Evolutionary conservation across 345 rosid genomes (phyloP), one percentile per base, ranked within the genome.

Genomic region (Isatis tinctoria): DNA sequence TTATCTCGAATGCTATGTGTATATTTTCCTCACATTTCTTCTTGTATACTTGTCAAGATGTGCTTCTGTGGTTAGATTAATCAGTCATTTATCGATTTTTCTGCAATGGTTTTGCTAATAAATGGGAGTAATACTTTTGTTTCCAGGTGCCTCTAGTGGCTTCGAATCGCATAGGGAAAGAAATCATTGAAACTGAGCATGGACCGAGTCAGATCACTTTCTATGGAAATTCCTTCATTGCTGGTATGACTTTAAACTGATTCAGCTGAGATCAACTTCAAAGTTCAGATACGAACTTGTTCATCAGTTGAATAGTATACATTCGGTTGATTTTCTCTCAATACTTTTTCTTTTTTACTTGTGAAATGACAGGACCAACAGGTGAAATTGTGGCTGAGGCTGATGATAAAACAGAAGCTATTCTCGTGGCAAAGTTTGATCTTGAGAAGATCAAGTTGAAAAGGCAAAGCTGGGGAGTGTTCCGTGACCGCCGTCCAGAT

Each of bases 391-490:
- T 90, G 53, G 86, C 87, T 3, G 73, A 76, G 72, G 96, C 97
- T 13, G 84, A 82, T 77, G 93, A 92, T 64, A 86, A 85, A 77
- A 77, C 87, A 40, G 98, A 92, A 76, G 90, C 87, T 3, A 81
- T 95, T 75, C 91, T 95, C 8, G 78, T 92, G 72, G 96, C 98
- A 22, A 65, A 79, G 67, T 92, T 95, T 70, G 92, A 95, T 83
- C 92, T 92, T 2, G 90, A 82, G 35, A 83, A 72, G 81, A 86
- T 92, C 67, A 95, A 87, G 78, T 58, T 70, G 2, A 92, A 85
- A 81, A 86, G 99, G 75, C 85, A 82, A 78, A 74, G 99, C 41
- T 92, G 99, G 98, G 98, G 94, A 16, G 80, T 92, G 60, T 95
- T 92, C 77, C 92, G 94, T 53, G 98, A 95, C 79, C 90, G 92